Percentiles rank a stretch among this genome's conserved stretches.
These are phyloP conservation scores for Teratosphaeria epicoccoides DNA, from an alignment of 2,329 filamentous ascomycete genomes.

Conservation along the genomic window DNA sequence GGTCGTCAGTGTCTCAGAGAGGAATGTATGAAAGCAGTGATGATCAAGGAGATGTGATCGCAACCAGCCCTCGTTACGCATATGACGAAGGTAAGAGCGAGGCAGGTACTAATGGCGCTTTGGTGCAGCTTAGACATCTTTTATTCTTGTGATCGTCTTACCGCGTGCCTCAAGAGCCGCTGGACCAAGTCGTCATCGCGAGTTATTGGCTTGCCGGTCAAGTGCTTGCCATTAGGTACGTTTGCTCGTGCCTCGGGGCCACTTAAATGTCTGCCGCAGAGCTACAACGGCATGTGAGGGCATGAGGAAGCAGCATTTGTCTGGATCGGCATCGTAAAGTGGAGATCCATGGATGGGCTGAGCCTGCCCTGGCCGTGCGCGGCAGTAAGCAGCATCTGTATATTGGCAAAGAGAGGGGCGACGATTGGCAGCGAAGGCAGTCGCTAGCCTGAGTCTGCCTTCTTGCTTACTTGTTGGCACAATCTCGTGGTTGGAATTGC, in stretches of 20 bases:
- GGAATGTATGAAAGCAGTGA: neutral
- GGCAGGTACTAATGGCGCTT: neutral
- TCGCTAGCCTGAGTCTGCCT: neutral
- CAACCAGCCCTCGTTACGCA: neutral
- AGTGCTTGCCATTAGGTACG: neutral
- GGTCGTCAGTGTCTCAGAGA: neutral
- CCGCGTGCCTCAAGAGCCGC: neutral
- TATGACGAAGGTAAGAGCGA: neutral
- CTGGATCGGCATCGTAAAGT: neutral
- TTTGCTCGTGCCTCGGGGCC: neutral
- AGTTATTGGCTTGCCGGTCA: neutral
- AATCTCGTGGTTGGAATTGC: neutral
- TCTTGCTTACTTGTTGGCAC: neutral
- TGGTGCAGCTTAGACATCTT: neutral
- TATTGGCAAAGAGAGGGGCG: neutral
- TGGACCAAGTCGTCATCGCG: neutral
- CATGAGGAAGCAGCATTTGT: neutral
- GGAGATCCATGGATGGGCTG: neutral
- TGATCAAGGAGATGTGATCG: neutral
- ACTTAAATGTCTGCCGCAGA: neutral
- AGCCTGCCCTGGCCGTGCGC: neutral
- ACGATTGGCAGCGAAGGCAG: neutral
- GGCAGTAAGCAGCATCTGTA: neutral
- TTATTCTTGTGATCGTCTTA: neutral
- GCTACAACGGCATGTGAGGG: neutral